Percentiles rank a stretch among this genome's conserved stretches.
phyloP scores from a whole-genome alignment of 2,329 filamentous ascomycete genomes.

The Didymella arachidicola region DNA sequence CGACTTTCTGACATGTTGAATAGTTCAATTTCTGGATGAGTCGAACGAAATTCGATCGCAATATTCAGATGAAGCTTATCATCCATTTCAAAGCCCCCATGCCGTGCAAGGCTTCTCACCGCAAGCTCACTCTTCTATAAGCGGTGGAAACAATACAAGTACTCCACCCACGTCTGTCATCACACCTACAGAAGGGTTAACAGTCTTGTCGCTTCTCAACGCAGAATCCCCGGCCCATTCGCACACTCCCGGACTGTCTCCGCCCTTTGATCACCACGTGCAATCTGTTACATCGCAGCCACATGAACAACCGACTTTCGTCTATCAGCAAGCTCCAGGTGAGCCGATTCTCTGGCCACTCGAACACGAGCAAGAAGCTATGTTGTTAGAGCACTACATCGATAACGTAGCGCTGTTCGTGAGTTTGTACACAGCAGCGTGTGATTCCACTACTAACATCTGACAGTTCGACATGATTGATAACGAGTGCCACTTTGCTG shows the following conservation, averaged over 20 bases:
- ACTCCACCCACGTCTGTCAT: slow-evolving; percentile 30
- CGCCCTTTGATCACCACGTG: slow-evolving; percentile 26
- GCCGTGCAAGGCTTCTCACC: slow-evolving; percentile 20
- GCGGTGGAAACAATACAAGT: slow-evolving; percentile 23
- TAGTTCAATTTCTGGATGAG: slow-evolving; percentile 50
- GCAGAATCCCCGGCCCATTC: slow-evolving; percentile 40
- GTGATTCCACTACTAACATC: not conserved
- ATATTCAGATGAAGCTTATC: slow-evolving; percentile 35
- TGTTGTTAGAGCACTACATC: slow-evolving; percentile 48
- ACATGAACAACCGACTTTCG: slow-evolving; percentile 30
- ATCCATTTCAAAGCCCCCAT: slow-evolving; percentile 26
- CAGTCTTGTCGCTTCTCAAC: slow-evolving; percentile 46
- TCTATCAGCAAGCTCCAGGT: slow-evolving; percentile 42
- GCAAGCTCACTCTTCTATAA: slow-evolving; percentile 24
- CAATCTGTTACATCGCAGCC: slow-evolving; percentile 19
- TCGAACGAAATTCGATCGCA: slow-evolving; percentile 45
- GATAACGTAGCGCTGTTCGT: slow-evolving; percentile 50
- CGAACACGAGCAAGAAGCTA: slow-evolving; percentile 48
- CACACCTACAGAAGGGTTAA: slow-evolving; percentile 42
- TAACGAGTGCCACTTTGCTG: slow-evolving; percentile 43
- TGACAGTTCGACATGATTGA: slow-evolving; percentile 49
- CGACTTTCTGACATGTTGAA: slow-evolving; percentile 20
- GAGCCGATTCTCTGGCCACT: slow-evolving; percentile 47
- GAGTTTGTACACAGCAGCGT: slow-evolving; percentile 11
- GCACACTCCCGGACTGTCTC: slow-evolving; percentile 24